Percentiles rank a stretch among this genome's conserved stretches.
These are phyloP conservation scores for Eutrema salsugineum DNA, from an alignment of 441 rosid genomes.

Conservation along the genomic window DNA sequence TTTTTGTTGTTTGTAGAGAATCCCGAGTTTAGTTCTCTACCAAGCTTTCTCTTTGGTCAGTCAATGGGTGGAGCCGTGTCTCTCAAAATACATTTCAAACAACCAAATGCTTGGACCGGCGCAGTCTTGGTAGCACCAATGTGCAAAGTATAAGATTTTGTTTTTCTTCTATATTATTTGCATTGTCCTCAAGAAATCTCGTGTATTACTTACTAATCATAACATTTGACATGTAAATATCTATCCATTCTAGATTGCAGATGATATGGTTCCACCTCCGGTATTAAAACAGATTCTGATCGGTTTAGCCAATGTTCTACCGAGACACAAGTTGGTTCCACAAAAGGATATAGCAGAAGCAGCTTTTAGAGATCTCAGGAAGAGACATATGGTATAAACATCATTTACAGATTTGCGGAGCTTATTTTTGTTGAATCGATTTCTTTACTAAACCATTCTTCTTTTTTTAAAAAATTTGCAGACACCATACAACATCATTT, in stretches of 20 bases:
- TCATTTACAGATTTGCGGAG: neutral
- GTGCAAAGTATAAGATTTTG: conserved; percentile 78
- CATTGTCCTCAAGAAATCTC: neutral
- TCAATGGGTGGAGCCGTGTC: conserved; percentile 96
- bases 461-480: conserved; percentile 27
- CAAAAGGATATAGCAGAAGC: conserved; percentile 83
- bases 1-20: conserved; percentile 44
- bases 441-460: neutral
- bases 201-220: neutral
- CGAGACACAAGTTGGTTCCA: conserved; percentile 81
- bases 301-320: conserved; percentile 67
- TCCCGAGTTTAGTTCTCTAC: conserved; percentile 44
- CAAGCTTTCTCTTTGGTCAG: conserved; percentile 80
- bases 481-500: conserved; percentile 67
- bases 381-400: conserved; percentile 57
- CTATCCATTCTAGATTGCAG: conserved; percentile 64
- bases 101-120: conserved; percentile 81
- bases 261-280: conserved; percentile 74
- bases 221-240: neutral
- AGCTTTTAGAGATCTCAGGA: conserved; percentile 61
- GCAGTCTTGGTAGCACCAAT: conserved; percentile 90
- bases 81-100: conserved; percentile 81
- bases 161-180: neutral
- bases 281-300: conserved; percentile 58
- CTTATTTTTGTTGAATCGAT: neutral